Percentiles rank a stretch among this genome's conserved stretches.
phyloP scores from a whole-genome alignment of 768 basidiomycete genomes.

The Ramaria sp. region DNA sequence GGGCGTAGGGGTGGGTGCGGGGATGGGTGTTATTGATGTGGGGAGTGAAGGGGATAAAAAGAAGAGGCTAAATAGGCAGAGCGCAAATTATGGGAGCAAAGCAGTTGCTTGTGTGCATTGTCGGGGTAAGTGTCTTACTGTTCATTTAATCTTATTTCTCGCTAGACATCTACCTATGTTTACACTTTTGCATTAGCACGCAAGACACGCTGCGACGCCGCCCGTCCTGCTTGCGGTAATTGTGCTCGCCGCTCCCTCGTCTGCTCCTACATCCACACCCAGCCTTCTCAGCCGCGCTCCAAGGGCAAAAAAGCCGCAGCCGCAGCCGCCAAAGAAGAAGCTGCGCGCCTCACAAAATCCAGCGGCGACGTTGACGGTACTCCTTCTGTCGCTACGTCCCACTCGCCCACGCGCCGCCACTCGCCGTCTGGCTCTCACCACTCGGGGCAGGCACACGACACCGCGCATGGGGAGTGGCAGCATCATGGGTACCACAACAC shows the following conservation, averaged over 20 bases:
- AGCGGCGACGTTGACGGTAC: background rate
- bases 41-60: conserved; percentile 9
- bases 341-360: background rate
- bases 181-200: conserved; percentile 39
- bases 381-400: background rate
- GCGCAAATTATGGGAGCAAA: conserved; percentile 66
- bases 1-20: background rate
- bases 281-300: conserved; percentile 6
- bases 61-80: conserved; percentile 29
- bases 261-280: conserved; percentile 65
- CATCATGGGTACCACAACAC: background rate
- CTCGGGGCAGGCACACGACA: background rate
- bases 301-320: conserved; percentile 9
- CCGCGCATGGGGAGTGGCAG: background rate
- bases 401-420: background rate
- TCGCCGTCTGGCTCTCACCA: background rate
- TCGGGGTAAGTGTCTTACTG: conserved; percentile 44
- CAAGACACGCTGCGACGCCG: conserved; percentile 83
- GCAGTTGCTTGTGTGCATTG: conserved; percentile 86
- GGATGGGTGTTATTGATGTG: conserved; percentile 9
- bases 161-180: background rate
- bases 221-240: conserved; percentile 75
- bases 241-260: conserved; percentile 65
- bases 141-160: background rate
- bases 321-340: background rate